Conservation (phyloP, 2,329 filamentous ascomycete genomes). For the Alternaria brassicicola region DNA sequence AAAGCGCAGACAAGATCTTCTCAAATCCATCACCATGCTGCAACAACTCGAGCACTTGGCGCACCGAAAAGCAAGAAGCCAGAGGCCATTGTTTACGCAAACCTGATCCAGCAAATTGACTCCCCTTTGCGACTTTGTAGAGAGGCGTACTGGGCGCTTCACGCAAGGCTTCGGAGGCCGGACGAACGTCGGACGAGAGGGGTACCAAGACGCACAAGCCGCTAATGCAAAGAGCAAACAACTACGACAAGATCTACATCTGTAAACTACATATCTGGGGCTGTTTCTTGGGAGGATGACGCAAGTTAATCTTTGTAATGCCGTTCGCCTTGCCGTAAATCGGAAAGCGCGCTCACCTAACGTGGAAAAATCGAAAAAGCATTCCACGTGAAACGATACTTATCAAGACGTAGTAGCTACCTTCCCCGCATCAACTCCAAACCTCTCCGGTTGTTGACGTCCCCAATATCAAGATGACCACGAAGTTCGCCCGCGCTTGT, state of each 20-base stretch:
- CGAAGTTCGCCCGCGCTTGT: background rate
- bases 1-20: too few species aligned
- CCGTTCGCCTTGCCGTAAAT: background rate
- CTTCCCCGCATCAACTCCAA: background rate
- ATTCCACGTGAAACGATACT: background rate
- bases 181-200: background rate
- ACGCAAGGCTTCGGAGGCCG: background rate
- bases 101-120: too few species aligned
- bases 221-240: background rate
- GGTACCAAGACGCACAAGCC: background rate
- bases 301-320: background rate
- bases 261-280: background rate
- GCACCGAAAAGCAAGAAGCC: too few species aligned
- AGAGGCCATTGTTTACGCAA: too few species aligned
- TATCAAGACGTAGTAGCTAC: background rate
- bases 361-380: background rate
- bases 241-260: background rate
- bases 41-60: too few species aligned
- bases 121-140: too few species aligned
- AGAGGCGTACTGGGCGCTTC: background rate
- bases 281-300: background rate
- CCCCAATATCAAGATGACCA: background rate
- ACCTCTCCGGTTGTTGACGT: too few species aligned
- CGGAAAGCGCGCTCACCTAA: background rate
- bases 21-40: too few species aligned